These are phyloP conservation scores for Hypoxylon cercidicola DNA, from an alignment of 495 filamentous ascomycete species.

Conservation along the genomic window DNA sequence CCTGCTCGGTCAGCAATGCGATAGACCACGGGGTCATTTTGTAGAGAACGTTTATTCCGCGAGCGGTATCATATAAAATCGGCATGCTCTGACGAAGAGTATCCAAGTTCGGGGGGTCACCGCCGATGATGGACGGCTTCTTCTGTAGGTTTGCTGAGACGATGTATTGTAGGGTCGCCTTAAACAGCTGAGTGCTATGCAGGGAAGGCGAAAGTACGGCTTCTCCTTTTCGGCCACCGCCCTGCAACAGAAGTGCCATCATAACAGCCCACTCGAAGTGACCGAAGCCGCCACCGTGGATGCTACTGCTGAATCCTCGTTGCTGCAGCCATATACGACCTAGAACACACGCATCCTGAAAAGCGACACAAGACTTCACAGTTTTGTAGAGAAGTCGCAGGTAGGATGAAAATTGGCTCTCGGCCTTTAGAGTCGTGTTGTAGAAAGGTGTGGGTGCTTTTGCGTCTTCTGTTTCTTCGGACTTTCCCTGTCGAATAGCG, in stretches of 20 bases:
- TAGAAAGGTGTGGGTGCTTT: conserved; percentile 79
- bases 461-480: conserved; percentile 49
- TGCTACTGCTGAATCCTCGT: conserved; percentile 75
- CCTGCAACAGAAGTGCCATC: conserved; percentile 82
- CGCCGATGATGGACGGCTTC: conserved; percentile 68
- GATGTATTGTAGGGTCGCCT: conserved; percentile 86
- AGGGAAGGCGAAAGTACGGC: conserved; percentile 79
- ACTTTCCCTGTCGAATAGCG: conserved; percentile 67
- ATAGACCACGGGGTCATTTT: conserved; percentile 95
- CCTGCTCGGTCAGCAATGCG: conserved; percentile 72
- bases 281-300: conserved; percentile 87
- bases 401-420: conserved; percentile 76
- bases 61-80: conserved; percentile 73
- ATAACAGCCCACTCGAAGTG: conserved; percentile 88
- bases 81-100: conserved; percentile 48
- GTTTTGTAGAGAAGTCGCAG: conserved; percentile 74
- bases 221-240: conserved; percentile 73
- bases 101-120: conserved; percentile 44
- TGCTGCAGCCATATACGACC: conserved; percentile 91
- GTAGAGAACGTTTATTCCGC: conserved; percentile 83
- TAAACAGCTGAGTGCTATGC: conserved; percentile 94
- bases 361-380: conserved; percentile 73
- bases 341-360: conserved; percentile 83
- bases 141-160: conserved; percentile 72
- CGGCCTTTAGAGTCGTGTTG: conserved; percentile 85